phyloP scores from a whole-genome alignment of 441 rosid genomes.

The Gossypium gossypioides region DNA sequence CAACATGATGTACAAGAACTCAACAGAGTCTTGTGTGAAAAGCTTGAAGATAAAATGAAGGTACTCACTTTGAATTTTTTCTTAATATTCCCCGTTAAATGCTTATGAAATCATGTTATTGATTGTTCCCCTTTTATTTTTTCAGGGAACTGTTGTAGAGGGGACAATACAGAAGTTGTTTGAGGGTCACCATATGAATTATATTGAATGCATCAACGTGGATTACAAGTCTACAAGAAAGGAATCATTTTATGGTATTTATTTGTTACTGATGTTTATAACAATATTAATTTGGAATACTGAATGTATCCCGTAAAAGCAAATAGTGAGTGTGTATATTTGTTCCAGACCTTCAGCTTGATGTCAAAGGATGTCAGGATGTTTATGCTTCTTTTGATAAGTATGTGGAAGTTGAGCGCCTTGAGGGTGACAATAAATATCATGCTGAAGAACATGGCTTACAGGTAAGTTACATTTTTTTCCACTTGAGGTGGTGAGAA shows the following conservation, averaged over 20 bases:
- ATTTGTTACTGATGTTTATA: constrained; percentile 4
- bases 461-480: constrained; percentile 47
- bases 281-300: background rate
- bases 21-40: constrained; percentile 75
- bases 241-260: constrained; percentile 83
- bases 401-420: constrained; percentile 93
- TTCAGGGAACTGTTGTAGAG: constrained; percentile 89
- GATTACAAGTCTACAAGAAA: constrained; percentile 86
- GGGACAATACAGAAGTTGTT: constrained; percentile 87
- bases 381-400: constrained; percentile 94
- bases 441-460: constrained; percentile 84
- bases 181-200: constrained; percentile 92
- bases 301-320: background rate
- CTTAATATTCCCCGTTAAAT: background rate
- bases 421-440: constrained; percentile 93
- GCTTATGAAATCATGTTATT: constrained; percentile 9
- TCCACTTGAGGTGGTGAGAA: background rate
- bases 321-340: background rate
- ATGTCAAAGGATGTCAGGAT: constrained; percentile 93
- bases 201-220: constrained; percentile 87
- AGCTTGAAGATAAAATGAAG: constrained; percentile 96
- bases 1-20: constrained; percentile 97
- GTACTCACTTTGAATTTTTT: constrained; percentile 24
- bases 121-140: constrained; percentile 1
- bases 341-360: constrained; percentile 84